Conservation (phyloP, 2,329 filamentous ascomycete species). For the Apiospora koreana region DNA sequence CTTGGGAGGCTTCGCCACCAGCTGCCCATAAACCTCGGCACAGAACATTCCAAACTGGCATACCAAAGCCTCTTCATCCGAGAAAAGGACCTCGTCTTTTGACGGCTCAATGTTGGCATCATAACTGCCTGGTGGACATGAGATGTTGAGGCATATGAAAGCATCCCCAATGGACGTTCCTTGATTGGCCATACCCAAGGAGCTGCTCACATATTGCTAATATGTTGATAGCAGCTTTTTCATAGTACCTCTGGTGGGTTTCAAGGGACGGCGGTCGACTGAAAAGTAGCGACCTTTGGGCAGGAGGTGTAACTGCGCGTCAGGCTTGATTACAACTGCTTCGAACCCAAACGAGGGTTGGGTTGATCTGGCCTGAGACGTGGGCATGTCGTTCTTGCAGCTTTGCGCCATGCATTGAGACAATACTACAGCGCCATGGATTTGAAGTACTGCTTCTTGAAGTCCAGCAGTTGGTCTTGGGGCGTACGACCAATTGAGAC, state of each 20-base stretch:
- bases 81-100: constrained; percentile 73
- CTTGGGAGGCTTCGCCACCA: not conserved
- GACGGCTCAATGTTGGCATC: constrained; percentile 72
- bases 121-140: constrained; percentile 63
- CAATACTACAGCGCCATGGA: constrained; percentile 60
- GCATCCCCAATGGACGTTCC: constrained; percentile 44
- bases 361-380: constrained; percentile 16
- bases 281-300: constrained; percentile 63
- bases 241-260: constrained; percentile 52
- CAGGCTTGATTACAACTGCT: constrained; percentile 57
- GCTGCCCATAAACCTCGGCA: constrained; percentile 37
- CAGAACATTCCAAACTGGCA: constrained; percentile 49
- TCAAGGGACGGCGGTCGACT: constrained; percentile 68
- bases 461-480: constrained; percentile 51
- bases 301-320: constrained; percentile 45
- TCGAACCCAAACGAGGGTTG: constrained; percentile 47
- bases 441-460: constrained; percentile 61
- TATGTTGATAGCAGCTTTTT: constrained; percentile 61
- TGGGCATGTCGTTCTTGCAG: constrained; percentile 15
- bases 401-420: constrained; percentile 52
- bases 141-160: constrained; percentile 66
- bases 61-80: constrained; percentile 49
- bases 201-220: constrained; percentile 47
- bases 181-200: constrained; percentile 23
- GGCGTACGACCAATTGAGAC: constrained; percentile 62